These are phyloP conservation scores for Pythium brachiatum DNA, from an alignment of 352 stramenopile genomes.

Conservation along the genomic window DNA sequence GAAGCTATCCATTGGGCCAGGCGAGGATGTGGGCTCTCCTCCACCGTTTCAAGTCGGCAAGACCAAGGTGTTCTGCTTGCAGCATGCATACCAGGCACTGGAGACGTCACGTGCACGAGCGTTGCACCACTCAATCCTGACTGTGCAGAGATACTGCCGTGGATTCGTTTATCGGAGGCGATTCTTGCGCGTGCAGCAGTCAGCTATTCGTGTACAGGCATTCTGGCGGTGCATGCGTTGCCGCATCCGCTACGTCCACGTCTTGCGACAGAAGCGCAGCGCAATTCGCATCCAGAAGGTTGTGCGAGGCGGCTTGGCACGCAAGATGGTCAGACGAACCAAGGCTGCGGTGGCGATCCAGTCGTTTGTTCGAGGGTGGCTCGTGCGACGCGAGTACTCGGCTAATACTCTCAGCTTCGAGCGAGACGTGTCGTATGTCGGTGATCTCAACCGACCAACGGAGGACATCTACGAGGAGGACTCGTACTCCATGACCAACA, in stretches of 20 bases:
- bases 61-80: conserved; percentile 78
- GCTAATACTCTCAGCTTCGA: conserved; percentile 81
- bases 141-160: conserved; percentile 69
- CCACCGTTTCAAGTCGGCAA: conserved; percentile 79
- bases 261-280: conserved; percentile 38
- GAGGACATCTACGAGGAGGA: conserved; percentile 47
- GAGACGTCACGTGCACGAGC: conserved; percentile 59
- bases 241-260: conserved; percentile 37
- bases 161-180: conserved; percentile 48
- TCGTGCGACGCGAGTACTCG: conserved; percentile 73
- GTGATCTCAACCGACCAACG: conserved; percentile 48
- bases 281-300: conserved; percentile 52
- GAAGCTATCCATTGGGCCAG: conserved; percentile 35
- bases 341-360: conserved; percentile 63
- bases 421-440: conserved; percentile 73
- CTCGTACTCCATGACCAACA: conserved; percentile 34
- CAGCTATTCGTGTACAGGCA: conserved; percentile 51
- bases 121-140: conserved; percentile 70
- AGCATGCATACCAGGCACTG: conserved; percentile 63
- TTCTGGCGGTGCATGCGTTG: conserved; percentile 51
- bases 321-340: conserved; percentile 38
- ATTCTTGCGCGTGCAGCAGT: conserved; percentile 52
- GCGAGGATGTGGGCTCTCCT: conserved; percentile 24
- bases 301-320: conserved; percentile 43
- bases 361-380: conserved; percentile 78